These are phyloP conservation scores for Acidiella bohemica DNA, from an alignment of 495 filamentous ascomycete genomes.

Conservation along the genomic window DNA sequence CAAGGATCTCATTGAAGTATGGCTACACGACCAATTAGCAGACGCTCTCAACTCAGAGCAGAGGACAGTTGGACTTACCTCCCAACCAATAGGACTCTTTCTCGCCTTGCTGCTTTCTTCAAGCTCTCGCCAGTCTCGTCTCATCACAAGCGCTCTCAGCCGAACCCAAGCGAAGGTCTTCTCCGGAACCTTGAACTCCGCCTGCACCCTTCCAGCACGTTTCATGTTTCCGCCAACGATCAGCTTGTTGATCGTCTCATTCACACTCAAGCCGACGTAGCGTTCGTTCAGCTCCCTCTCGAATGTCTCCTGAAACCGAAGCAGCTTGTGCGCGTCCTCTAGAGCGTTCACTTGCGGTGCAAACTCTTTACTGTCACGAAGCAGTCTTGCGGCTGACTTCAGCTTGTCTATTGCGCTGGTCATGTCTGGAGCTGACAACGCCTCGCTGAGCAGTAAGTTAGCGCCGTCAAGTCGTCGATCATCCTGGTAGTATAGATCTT, in stretches of 20 bases:
- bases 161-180: conserved; percentile 84
- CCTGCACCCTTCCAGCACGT: conserved; percentile 69
- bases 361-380: conserved; percentile 72
- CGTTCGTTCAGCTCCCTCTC: conserved; percentile 67
- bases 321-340: conserved; percentile 60
- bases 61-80: conserved; percentile 39
- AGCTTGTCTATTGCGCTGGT: conserved; percentile 65
- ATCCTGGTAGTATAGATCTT: conserved; percentile 96
- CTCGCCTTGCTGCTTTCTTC: conserved; percentile 60
- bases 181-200: conserved; percentile 85
- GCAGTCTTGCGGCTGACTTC: conserved; percentile 63
- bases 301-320: conserved; percentile 73
- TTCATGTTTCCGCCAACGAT: conserved; percentile 61
- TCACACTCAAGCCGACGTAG: conserved; percentile 70
- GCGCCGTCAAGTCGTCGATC: conserved; percentile 84
- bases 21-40: conserved; percentile 38
- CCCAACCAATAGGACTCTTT: conserved; percentile 95
- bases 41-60: conserved; percentile 1
- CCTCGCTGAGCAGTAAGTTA: conserved; percentile 72
- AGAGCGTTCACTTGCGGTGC: conserved; percentile 60
- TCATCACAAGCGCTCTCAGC: conserved; percentile 74
- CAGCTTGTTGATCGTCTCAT: conserved; percentile 80
- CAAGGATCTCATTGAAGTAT: conserved; percentile 79
- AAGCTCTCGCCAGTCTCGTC: conserved; percentile 80
- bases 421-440: conserved; percentile 49